Evolutionary conservation across 2,329 filamentous ascomycete genomes (phyloP), one percentile per base, ranked within the genome.

Genomic region (Exophiala xenobiotica): DNA sequence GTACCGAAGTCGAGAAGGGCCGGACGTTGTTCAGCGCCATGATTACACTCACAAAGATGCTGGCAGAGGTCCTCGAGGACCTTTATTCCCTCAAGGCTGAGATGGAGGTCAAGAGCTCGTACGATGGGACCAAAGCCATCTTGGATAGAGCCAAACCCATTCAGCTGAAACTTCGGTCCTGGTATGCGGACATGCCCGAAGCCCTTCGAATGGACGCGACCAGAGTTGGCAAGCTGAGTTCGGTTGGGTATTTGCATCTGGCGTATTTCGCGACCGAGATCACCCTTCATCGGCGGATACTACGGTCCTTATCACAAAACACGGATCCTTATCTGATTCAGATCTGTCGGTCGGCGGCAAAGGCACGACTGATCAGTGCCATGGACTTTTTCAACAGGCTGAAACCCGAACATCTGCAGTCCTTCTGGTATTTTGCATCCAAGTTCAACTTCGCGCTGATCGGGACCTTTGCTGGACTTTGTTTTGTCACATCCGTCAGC

Each of bases 361-460:
- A 96, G 69, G 95, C 92, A 0, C 86, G 92, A 4, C 79, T 97
- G 26, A 96, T 96, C 65, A 95, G 88, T 18, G 90, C 91, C 58
- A 95, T 97, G 88, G 92, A 97, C 68, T 96, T 96, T 70, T 90
- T 96, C 63, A 96, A 96, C 70, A 86, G 92, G 0, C 80, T 97
- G 24, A 90, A 87, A 38, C 89, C 90, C 0, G 82, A 85, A 27
- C 91, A 97, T 63, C 78, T 96, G 23, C 83, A 86, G n/a, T 82
- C 89, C 0, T 96, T 96, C 71, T 97, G 92, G 92, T 73, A 73
- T 20, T 71, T 71, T 4, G 68, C 70, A 0, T 68, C 73, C 3
- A 70, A 72, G 42, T 74, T 72, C 9, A 96, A 96, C 70, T 96
- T 97, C 70, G 91, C 92, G 0, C 78, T 97, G 8, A 96, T 97